These are phyloP conservation scores for Colletotrichum falcatum DNA, from an alignment of 2,329 filamentous ascomycete genomes.

Conservation along the genomic window DNA sequence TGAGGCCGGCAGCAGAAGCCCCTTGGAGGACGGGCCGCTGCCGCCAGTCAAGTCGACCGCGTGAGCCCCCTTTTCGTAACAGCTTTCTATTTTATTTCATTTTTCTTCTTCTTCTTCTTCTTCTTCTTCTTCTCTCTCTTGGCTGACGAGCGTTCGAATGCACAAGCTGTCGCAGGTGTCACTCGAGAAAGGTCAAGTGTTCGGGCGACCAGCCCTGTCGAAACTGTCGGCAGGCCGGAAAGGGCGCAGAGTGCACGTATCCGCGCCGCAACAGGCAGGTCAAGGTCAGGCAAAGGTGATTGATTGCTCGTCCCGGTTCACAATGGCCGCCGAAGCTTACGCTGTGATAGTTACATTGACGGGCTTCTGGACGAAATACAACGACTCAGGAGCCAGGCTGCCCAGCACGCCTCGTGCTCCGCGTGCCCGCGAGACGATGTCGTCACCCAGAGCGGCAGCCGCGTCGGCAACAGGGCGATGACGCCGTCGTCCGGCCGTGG, in stretches of 20 bases:
- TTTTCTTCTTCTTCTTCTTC: no score
- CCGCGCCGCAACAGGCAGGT: slow-evolving; percentile 50
- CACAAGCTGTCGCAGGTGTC: slow-evolving; percentile 48
- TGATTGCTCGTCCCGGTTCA: slow-evolving; percentile 41
- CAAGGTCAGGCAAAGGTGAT: slow-evolving; percentile 50
- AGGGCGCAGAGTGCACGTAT: slow-evolving; percentile 49
- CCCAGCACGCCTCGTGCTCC: background rate
- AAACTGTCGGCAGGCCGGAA: slow-evolving; percentile 49
- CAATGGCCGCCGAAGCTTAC: slow-evolving; percentile 19
- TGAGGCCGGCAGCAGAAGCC: slow-evolving; percentile 26
- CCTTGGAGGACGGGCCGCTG: slow-evolving; percentile 36
- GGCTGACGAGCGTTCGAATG: slow-evolving; percentile 38
- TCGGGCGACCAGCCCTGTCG: slow-evolving; percentile 50
- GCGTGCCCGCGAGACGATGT: background rate
- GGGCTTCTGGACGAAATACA: slow-evolving; percentile 51
- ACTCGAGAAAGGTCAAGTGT: slow-evolving; percentile 51
- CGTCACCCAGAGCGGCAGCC: background rate
- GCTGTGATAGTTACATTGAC: slow-evolving; percentile 48
- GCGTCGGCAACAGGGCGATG: slow-evolving; percentile 7
- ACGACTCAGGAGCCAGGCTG: slow-evolving; percentile 45
- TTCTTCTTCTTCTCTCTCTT: no score
- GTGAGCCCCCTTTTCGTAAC: slow-evolving; percentile 6
- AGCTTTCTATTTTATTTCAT: no score
- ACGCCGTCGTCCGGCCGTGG: slow-evolving; percentile 21
- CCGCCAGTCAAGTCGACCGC: slow-evolving; percentile 42